Base-by-base conservation (phyloP, 169 alveolate genomes). In the Theileria orientalis region DNA sequence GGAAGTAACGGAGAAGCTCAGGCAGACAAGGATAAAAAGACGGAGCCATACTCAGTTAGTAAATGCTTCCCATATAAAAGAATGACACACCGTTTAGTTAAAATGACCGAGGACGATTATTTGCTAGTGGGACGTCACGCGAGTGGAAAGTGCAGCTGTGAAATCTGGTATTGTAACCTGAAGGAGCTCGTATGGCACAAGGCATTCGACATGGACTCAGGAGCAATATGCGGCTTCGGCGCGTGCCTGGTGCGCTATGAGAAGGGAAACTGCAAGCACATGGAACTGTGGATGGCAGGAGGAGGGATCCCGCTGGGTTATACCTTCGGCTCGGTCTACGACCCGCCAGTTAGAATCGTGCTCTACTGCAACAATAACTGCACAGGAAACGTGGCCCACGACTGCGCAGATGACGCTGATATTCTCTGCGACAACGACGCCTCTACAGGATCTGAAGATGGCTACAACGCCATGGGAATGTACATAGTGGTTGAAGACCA, bases 211-310 rank as follows among this genome's bases (percentile, higher is more conserved):
- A 5, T 68, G 27, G 67, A 74, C 21, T n/a, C 13, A 68, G 57
- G 72, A 33, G 23, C 72, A 2, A 40, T 21, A 25, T 19, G 46
- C 21, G 1, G 66, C 25, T 44, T 46, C 37, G 66, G 66, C 16
- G 0, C 56, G 16, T n/a, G 54, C 27, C 25, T 68, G 16, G 61
- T 68, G 23, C 14, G 41, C 3, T 51, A 16, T 51, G 35, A 51
- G 30, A 16, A 23, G 27, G 73, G 37, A 11, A 30, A 30, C 23
- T 51, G 66, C n/a, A 44, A 68, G 19, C 72, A 62, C 72, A 5
- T 23, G 37, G 72, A 62, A 68, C 40, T 68, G 35, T 49, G 63
- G 66, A 68, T 51, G 30, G 16, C 30, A 14, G 76, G 76, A 16
- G 76, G 76, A 35, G 76, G 76, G n/a, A 37, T 56, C 2, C 51